Evolutionary conservation across 2,329 filamentous ascomycete genomes (phyloP).

Genomic region (Cordyceps tenuipes): DNA sequence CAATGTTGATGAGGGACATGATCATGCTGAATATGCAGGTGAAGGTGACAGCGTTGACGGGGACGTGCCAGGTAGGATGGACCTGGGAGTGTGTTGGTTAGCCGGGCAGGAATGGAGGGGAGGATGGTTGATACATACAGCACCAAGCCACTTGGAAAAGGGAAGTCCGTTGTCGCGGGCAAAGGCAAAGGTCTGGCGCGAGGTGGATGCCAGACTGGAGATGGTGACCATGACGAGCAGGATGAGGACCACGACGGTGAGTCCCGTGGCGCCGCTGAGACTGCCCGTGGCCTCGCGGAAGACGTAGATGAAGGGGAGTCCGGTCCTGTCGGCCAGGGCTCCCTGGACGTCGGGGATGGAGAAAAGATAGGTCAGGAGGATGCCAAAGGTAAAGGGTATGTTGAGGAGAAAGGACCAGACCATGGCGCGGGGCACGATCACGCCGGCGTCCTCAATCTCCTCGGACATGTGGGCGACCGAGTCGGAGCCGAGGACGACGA

Average conservation of each 20-base stretch:
- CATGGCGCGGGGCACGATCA: conserved; percentile 12
- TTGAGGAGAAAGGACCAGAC: conserved; percentile 5
- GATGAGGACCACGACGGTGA: conserved; percentile 2
- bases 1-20: conserved; percentile 14
- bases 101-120: not conserved
- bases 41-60: conserved; percentile 13
- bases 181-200: conserved; percentile 10
- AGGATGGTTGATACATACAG: not conserved
- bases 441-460: conserved; percentile 14
- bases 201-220: conserved; percentile 5
- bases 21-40: conserved; percentile 11
- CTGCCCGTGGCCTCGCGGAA: conserved; percentile 14
- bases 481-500: conserved; percentile 13
- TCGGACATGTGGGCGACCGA: conserved; percentile 15
- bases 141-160: conserved; percentile 12
- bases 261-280: not conserved
- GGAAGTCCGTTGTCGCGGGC: conserved; percentile 11
- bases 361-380: conserved; percentile 11
- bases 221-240: conserved; percentile 12
- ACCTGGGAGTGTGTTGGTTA: not conserved
- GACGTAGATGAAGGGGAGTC: conserved; percentile 12
- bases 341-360: conserved; percentile 7
- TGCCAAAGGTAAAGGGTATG: conserved; percentile 1
- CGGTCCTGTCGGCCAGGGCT: conserved; percentile 2
- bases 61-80: conserved; percentile 10